Evolutionary conservation across 2,329 filamentous ascomycete genomes (phyloP).

Genomic region (Chalaropsis thielavioides): DNA sequence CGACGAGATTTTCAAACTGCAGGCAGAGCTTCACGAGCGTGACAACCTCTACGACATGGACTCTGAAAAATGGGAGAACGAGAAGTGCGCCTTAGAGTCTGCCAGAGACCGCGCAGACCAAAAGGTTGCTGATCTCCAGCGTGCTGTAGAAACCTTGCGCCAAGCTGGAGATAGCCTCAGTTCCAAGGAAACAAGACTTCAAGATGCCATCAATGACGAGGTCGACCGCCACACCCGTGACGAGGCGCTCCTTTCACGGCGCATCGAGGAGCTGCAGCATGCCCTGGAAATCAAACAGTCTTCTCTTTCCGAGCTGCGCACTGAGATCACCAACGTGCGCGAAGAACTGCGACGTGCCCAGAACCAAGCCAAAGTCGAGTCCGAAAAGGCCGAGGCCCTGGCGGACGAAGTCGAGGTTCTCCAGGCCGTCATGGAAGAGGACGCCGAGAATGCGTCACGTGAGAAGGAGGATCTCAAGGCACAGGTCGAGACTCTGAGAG

Average conservation of each 20-base stretch:
- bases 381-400: conserved; percentile 50
- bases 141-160: conserved; percentile 55
- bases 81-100: conserved; percentile 48
- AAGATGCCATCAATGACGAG: conserved; percentile 55
- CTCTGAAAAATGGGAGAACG: conserved; percentile 57
- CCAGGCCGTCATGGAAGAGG: conserved; percentile 50
- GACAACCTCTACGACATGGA: conserved; percentile 57
- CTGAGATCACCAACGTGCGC: conserved; percentile 49
- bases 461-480: conserved; percentile 22
- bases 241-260: conserved; percentile 53
- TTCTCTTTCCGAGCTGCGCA: conserved; percentile 49
- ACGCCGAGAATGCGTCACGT: conserved; percentile 39
- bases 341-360: conserved; percentile 58
- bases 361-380: conserved; percentile 45
- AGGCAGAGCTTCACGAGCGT: conserved; percentile 52
- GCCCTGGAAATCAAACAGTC: conserved; percentile 54
- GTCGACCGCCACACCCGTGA: conserved; percentile 57
- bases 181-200: conserved; percentile 51
- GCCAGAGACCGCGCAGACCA: conserved; percentile 54
- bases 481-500: conserved; percentile 23
- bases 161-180: conserved; percentile 53
- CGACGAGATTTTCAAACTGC: conserved; percentile 46
- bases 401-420: conserved; percentile 67
- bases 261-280: conserved; percentile 59
- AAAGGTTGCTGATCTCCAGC: conserved; percentile 51